Conservation (phyloP, 306 rosid genomes). For the peach (Prunus persica) region Prunus_persica_NCBIv2 NC_034014.1:23564501-23565000, state of each 20-base stretch:
- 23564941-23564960: neutral
- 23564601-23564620: neutral
- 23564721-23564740: no score
- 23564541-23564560: conserved; percentile 27
- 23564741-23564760: no score
- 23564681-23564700: neutral
- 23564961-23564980: neutral
- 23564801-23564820: accelerated
- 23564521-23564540: conserved; percentile 30
- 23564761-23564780: accelerated
- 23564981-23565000: neutral
- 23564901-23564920: no score
- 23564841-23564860: no score
- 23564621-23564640: neutral
- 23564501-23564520: neutral
- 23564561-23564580: neutral
- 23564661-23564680: neutral
- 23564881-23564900: no score
- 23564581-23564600: neutral
- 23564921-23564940: no score
- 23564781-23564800: no score
- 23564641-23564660: neutral
- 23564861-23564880: no score
- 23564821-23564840: accelerated
- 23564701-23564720: no score